phyloP scores from a whole-genome alignment of 106 monocot species.

The Narthecium ossifragum region DNA sequence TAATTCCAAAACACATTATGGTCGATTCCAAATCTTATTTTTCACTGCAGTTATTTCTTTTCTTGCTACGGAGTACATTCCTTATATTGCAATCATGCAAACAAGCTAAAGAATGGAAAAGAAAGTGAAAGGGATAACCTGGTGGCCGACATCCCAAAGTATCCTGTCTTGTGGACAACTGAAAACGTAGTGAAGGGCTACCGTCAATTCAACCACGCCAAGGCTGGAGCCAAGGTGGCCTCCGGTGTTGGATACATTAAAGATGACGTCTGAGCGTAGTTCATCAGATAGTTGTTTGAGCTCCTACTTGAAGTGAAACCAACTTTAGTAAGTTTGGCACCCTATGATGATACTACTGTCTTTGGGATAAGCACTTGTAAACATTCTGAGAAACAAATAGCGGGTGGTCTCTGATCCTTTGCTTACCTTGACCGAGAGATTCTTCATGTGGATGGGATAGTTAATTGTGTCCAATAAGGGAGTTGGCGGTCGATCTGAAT shows the following conservation, averaged over 20 bases:
- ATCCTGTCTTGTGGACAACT: slow-evolving; percentile 82
- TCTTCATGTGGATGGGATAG: slow-evolving; percentile 95
- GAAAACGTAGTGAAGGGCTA: slow-evolving; percentile 88
- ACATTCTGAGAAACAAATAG: slow-evolving; percentile 10
- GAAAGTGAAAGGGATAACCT: slow-evolving; percentile 28
- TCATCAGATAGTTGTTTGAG: slow-evolving; percentile 84
- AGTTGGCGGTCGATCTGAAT: slow-evolving; percentile 72
- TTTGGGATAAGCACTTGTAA: too few relatives aligned
- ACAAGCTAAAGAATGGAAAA: background rate
- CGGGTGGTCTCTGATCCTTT: background rate
- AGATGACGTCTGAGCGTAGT: slow-evolving; percentile 85
- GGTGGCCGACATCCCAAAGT: slow-evolving; percentile 96
- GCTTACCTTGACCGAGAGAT: slow-evolving; percentile 69
- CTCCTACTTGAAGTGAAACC: slow-evolving; percentile 35
- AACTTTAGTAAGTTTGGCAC: background rate
- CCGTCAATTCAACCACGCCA: slow-evolving; percentile 81
- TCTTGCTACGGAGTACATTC: background rate
- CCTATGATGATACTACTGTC: too few relatives aligned
- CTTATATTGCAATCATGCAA: background rate
- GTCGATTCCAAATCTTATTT: too few relatives aligned
- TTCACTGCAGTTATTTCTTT: too few relatives aligned
- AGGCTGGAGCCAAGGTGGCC: slow-evolving; percentile 93
- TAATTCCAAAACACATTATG: too few relatives aligned
- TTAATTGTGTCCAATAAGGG: slow-evolving; percentile 87
- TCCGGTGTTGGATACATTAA: slow-evolving; percentile 82